Evolutionary conservation across 805 yeast species (phyloP).

Genomic region (Hanseniaspora pseudoguilliermondii): DNA sequence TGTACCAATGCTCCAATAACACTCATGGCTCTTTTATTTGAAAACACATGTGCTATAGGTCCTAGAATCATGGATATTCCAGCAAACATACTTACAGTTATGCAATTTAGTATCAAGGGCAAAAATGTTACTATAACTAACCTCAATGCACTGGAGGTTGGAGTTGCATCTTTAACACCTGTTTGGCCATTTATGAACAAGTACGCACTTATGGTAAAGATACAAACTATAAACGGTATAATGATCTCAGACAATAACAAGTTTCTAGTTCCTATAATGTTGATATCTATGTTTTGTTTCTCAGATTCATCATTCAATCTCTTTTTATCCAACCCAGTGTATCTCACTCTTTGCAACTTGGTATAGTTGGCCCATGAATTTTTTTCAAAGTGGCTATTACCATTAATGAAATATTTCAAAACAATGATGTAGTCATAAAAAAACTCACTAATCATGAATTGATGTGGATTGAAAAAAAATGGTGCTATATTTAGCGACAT

Average conservation of each 20-base stretch:
- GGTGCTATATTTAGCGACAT: constrained; percentile 58
- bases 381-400: constrained; percentile 51
- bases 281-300: constrained; percentile 47
- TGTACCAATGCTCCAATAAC: constrained; percentile 47
- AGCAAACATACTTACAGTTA: constrained; percentile 28
- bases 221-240: constrained; percentile 58
- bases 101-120: constrained; percentile 35
- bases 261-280: constrained; percentile 68
- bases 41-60: constrained; percentile 29
- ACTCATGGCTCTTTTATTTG: constrained; percentile 28
- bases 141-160: constrained; percentile 50
- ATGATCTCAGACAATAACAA: constrained; percentile 68
- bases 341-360: constrained; percentile 68
- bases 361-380: constrained; percentile 73
- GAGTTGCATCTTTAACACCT: constrained; percentile 47
- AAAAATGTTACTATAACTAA: constrained; percentile 39
- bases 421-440: constrained; percentile 54
- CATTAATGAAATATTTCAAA: constrained; percentile 68
- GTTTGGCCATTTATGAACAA: constrained; percentile 76
- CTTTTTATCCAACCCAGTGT: constrained; percentile 81
- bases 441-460: constrained; percentile 55
- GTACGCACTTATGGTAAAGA: constrained; percentile 58
- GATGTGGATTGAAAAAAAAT: constrained; percentile 65
- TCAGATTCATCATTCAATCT: constrained; percentile 55
- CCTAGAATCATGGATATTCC: constrained; percentile 37